Percentiles rank a stretch among this genome's conserved stretches.
Evolutionary conservation across 208 protist genomes (phyloP).

Genomic region (Wallacemonas collosoma): DNA sequence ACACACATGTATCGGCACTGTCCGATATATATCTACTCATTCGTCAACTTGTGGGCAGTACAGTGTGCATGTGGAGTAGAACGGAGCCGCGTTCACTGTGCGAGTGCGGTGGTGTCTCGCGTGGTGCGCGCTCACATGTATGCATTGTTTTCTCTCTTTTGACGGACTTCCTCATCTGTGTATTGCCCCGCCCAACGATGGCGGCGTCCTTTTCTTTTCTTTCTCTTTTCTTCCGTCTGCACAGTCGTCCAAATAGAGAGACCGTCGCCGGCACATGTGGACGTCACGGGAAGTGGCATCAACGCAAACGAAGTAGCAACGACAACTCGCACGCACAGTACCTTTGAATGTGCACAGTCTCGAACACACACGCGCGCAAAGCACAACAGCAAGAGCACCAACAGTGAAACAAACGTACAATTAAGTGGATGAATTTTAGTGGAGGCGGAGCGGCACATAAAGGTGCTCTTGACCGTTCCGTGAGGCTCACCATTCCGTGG

Average conservation of each 20-base stretch:
- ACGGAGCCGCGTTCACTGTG: background rate
- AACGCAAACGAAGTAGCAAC: background rate
- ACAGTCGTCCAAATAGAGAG: background rate
- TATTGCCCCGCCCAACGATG: background rate
- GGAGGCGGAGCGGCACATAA: too few species aligned
- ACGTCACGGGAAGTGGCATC: background rate
- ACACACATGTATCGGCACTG: too few species aligned
- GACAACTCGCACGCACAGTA: too few species aligned
- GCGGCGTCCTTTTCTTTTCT: slow-evolving; percentile 9
- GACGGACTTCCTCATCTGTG: background rate
- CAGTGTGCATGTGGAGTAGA: background rate
- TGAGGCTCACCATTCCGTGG: too few species aligned
- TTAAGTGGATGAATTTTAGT: too few species aligned
- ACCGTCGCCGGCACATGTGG: background rate
- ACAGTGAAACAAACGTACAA: too few species aligned
- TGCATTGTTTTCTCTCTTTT: slow-evolving; percentile 18
- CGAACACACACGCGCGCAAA: too few species aligned
- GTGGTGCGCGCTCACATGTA: background rate
- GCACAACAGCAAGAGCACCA: too few species aligned
- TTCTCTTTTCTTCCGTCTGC: slow-evolving; percentile 17
- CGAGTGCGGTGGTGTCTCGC: background rate
- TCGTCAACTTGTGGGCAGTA: background rate
- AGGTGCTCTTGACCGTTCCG: too few species aligned
- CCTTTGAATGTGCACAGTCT: background rate
- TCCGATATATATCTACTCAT: background rate